Base-by-base conservation (phyloP, 805 yeast species). In the Pichia phayaonensis region DNA sequence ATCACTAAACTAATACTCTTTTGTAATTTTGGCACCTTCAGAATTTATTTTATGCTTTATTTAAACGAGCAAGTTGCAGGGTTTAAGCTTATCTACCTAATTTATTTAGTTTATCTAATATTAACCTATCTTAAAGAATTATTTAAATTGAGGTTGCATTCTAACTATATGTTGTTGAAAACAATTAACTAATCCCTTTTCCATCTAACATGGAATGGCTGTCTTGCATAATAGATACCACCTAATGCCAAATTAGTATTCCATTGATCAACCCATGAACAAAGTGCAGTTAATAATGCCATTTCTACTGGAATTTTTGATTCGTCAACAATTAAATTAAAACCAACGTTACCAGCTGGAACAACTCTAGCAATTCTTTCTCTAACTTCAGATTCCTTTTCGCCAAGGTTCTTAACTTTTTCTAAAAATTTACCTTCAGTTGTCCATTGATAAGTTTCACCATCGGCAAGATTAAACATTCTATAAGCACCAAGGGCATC, bases 191-290 rank as follows among this genome's bases (percentile, higher is more conserved):
- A 78, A 56, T 76, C 82, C 57, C 82, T 68, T 62, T 77, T 78
- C 82, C 82, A 78, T 56, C 79, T 68, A n/a, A 73, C 71, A 56
- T 75, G 77, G 39, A 60, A 56, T 38, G 72, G 73, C 60, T 77
- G 76, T 62, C 75, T 71, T 13, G 82, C 77, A 54, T 72, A 73
- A 62, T 80, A 81, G 47, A 82, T 79, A 38, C 86, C 86, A n/a
- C 86, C 86, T 39, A 80, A 77, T 23, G 76, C 77, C 39, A 76
- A 63, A 53, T 70, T 69, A 23, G 86, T 80, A 59, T 79, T 81
- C 87, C 87, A 82, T 52, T 80, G 86, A 59, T 82, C 87, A 51
- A 82, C 74, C 59, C 69, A 76, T 42, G 84, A 78, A 52, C 80
- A 76, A 52, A 82, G 64, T 4, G 85, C 86, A 10, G 83, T 74